Conservation (phyloP, 164 flowering plant species). For the Piper betle region DNA sequence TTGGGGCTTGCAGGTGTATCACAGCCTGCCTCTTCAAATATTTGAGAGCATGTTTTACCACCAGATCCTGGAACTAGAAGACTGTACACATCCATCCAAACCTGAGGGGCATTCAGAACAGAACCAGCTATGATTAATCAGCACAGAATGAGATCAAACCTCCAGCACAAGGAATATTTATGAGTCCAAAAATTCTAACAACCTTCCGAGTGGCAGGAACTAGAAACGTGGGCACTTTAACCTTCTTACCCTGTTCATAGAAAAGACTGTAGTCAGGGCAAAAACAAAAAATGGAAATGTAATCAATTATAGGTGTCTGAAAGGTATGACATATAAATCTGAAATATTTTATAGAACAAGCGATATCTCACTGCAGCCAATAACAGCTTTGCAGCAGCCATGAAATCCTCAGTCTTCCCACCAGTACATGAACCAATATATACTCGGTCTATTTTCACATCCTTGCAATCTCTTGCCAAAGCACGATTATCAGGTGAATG, state of each 20-base stretch:
- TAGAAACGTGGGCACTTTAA: constrained; percentile 91
- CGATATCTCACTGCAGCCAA: constrained; percentile 59
- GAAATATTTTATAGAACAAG: neutral
- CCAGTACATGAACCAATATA: constrained; percentile 99
- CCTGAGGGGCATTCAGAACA: constrained; percentile 27
- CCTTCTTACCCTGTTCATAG: constrained; percentile 63
- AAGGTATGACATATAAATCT: neutral
- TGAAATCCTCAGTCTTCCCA: constrained; percentile 96
- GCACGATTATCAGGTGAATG: constrained; percentile 99
- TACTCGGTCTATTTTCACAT: constrained; percentile 94
- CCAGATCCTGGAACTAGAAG: constrained; percentile 89
- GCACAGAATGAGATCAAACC: neutral
- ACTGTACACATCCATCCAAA: constrained; percentile 89
- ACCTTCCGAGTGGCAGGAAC: constrained; percentile 99
- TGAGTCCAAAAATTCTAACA: neutral
- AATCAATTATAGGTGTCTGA: neutral
- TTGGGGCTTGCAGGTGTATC: constrained; percentile 95
- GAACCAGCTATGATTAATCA: neutral
- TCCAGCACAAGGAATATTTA: neutral
- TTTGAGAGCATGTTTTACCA: constrained; percentile 96
- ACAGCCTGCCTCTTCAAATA: constrained; percentile 99
- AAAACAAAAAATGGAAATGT: neutral
- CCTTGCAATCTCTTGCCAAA: constrained; percentile 93
- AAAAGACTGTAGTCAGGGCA: neutral
- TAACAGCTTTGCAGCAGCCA: constrained; percentile 90